phyloP scores from a whole-genome alignment of 2,329 filamentous ascomycete genomes.

The Alternaria brassicae region DNA sequence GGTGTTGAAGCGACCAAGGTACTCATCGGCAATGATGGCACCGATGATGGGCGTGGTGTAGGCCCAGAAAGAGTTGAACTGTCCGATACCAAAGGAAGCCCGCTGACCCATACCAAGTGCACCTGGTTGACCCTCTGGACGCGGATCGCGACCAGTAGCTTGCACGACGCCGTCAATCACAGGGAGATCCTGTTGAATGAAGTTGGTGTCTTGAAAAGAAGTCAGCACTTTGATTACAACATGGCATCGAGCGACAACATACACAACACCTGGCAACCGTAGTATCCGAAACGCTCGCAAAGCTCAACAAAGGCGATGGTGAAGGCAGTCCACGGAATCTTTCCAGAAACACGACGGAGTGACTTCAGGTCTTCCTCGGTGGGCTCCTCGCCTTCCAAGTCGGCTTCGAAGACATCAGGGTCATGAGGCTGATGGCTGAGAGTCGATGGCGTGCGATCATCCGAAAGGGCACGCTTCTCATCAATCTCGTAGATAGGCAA shows the following conservation, averaged over 20 bases:
- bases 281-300: constrained; percentile 80
- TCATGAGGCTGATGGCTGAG: constrained; percentile 21
- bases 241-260: constrained; percentile 33
- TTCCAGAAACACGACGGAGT: constrained; percentile 69
- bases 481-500: constrained; percentile 42
- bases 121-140: constrained; percentile 43
- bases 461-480: constrained; percentile 42
- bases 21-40: constrained; percentile 64
- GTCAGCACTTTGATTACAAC: constrained; percentile 8
- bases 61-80: constrained; percentile 52
- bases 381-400: constrained; percentile 53
- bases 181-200: constrained; percentile 48
- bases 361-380: constrained; percentile 68
- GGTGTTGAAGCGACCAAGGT: constrained; percentile 68
- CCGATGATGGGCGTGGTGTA: constrained; percentile 57
- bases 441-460: constrained; percentile 25
- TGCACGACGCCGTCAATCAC: constrained; percentile 45
- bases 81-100: constrained; percentile 46
- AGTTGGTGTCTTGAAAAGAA: constrained; percentile 46
- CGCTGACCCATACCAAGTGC: constrained; percentile 49
- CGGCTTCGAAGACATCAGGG: constrained; percentile 43
- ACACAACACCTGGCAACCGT: constrained; percentile 73
- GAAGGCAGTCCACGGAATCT: constrained; percentile 70
- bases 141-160: constrained; percentile 40
- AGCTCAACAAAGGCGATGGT: constrained; percentile 76